Base-by-base conservation (phyloP, 2,329 filamentous ascomycete genomes). In the Calonectria multiphialidica region DNA sequence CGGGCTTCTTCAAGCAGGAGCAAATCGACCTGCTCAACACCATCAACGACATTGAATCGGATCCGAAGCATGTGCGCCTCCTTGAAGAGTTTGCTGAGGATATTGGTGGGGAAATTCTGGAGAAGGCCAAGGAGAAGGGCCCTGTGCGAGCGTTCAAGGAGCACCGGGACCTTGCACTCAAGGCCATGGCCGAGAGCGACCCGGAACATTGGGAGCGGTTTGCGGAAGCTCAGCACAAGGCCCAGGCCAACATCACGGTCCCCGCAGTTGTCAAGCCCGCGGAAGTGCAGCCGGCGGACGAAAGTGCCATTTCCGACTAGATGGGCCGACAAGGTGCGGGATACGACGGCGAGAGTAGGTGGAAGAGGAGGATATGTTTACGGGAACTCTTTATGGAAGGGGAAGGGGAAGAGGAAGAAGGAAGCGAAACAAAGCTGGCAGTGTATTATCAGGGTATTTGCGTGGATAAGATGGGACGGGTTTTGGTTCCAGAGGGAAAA, bases 191-290 rank as follows among this genome's bases (percentile, higher is more conserved):
- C 21, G 90, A 90, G 6, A 88, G 89, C 33, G 94, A 95, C 74
- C 91, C 92, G 0, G 90, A 91, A 73, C 88, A 93, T 81, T 90
- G 94, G 89, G 88, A 89, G 62, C 83, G 84, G 9, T 90, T 95
- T 79, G 87, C 89, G 28, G 90, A 93, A 82, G 86, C 88, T 44
- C 91, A 92, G 82, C 85, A 89, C 78, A 91, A 91, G 82, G 88
- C 90, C 7, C 84, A 87, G 69, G 88, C 87, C 13, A 91, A 91
- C 76, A 86, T 89, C 23, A 84, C 78, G 30, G 79, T 83, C 50
- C 76, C 81, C 8, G 67, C 75, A 37, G 71, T 72, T 66, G 76
- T 79, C 64, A 79, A 81, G 74, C 76, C 74, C 8, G 71, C 71
- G 35, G 77, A 79, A 66, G 65, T 57, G n/a, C 73, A 57, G 15